phyloP scores from a whole-genome alignment of 2,329 filamentous ascomycete species.

The Cladosporium oxysporum region DNA sequence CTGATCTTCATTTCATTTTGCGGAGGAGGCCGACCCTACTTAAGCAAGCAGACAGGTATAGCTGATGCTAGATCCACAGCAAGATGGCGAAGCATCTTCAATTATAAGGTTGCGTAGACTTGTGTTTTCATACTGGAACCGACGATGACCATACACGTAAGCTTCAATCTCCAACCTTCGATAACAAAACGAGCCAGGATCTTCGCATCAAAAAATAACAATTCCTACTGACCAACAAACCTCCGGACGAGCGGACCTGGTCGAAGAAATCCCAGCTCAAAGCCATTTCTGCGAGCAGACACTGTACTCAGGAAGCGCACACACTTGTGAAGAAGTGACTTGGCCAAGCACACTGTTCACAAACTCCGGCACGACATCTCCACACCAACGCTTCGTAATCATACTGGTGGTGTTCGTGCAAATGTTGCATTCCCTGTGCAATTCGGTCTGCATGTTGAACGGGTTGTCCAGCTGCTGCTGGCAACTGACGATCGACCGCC shows the following conservation, averaged over 20 bases:
- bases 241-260: not conserved
- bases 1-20: not conserved
- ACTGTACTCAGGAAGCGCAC: constrained; percentile 39
- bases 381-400: constrained; percentile 28
- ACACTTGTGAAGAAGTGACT: constrained; percentile 46
- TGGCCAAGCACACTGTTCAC: constrained; percentile 46
- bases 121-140: not conserved
- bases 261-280: not conserved
- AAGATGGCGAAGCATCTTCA: not conserved
- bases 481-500: constrained; percentile 22
- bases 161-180: not conserved
- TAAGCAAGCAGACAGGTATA: not conserved
- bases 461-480: not conserved
- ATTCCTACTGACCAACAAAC: not conserved
- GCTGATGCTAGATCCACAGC: not conserved
- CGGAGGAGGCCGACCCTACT: not conserved
- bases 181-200: not conserved
- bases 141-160: not conserved
- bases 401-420: constrained; percentile 47
- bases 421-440: constrained; percentile 28
- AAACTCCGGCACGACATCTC: constrained; percentile 31
- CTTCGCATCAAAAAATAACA: not conserved
- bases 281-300: constrained; percentile 49
- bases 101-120: not conserved
- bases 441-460: not conserved